Base-by-base conservation (phyloP, 306 rosid species). In the Canavalia gladiata region DNA sequence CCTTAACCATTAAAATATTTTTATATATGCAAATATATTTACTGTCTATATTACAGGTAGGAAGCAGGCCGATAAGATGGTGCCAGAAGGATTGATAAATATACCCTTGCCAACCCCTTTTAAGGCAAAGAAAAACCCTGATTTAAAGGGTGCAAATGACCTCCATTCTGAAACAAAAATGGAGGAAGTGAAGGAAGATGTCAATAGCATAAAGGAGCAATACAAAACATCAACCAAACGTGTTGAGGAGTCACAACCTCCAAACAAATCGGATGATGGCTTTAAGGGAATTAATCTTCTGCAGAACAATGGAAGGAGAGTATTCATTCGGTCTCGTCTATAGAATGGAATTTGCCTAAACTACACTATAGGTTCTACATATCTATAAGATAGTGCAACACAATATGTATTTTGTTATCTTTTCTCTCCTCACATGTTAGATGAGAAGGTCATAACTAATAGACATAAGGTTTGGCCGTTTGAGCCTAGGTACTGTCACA, bases 311-410 rank as follows among this genome's bases (percentile, higher is more conserved):
- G 83, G 77, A 81, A 91, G 89, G 81, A 90, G 79, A 78, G 81
- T 90, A 13, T 92, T 94, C 83, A 89, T 92, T 74, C 87, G 95
- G 8, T 92, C 98, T 35, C 88, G 95, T 30, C 88, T 90, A 13
- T 92, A 86, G 86, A 81, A 74, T 52, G 83, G 58, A 79, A 11
- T 7, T 51, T 51, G 46, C 58, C 9, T n/a, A 29, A 39, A n/a
- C 43, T 31, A 45, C 45, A 34, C 51, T 2, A 28, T 43, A 64
- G 67, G 57, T 72, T 76, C 55, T 4, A 18, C 49, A 56, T 30
- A 56, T 85, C 18, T 31, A 46, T 82, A 70, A 35, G 33, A 50
- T 49, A 66, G 45, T 79, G 56, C 31, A 68, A 70, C 74, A 67
- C 67, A 49, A 49, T n/a, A 58, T 63, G 73, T 70, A 30, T 28